These are phyloP conservation scores for Raddia guianensis DNA, from an alignment of 176 grass and related monocot genomes.

Conservation along the genomic window DNA sequence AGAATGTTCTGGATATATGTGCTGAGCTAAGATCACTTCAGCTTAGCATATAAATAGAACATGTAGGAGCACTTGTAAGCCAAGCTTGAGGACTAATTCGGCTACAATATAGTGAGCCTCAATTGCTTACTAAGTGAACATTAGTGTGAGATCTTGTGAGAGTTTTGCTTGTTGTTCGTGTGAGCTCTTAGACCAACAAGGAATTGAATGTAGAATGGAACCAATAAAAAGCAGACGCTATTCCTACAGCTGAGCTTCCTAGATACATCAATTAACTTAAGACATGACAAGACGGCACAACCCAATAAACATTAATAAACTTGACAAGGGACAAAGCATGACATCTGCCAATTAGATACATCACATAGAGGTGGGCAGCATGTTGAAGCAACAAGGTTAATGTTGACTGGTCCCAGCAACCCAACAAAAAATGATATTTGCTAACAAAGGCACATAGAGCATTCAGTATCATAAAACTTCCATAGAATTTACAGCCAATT, in stretches of 20 bases:
- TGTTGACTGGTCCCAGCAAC: not conserved
- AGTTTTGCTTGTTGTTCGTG: no score
- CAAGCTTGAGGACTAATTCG: no score
- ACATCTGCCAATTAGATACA: conserved; percentile 23
- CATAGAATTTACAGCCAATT: conserved; percentile 15
- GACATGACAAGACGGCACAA: not conserved
- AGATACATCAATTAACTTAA: not conserved
- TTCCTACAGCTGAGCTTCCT: not conserved
- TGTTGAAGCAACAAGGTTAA: conserved; percentile 33
- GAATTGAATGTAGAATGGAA: conserved; percentile 30
- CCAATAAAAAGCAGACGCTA: conserved; percentile 27
- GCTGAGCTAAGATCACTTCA: no score
- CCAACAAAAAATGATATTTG: not conserved
- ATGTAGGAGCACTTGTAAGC: no score
- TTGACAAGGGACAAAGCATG: not conserved
- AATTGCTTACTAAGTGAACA: no score
- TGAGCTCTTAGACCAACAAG: no score
- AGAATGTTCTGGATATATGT: no score
- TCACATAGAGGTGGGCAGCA: not conserved
- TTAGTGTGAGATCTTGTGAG: no score
- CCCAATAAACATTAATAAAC: not conserved
- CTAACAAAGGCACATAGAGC: conserved; percentile 1
- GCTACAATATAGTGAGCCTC: no score
- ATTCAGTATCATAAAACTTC: conserved; percentile 8
- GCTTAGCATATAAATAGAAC: no score